Evolutionary conservation across 352 stramenopile species (phyloP).

Genomic region (Phytophthora sp.): DNA sequence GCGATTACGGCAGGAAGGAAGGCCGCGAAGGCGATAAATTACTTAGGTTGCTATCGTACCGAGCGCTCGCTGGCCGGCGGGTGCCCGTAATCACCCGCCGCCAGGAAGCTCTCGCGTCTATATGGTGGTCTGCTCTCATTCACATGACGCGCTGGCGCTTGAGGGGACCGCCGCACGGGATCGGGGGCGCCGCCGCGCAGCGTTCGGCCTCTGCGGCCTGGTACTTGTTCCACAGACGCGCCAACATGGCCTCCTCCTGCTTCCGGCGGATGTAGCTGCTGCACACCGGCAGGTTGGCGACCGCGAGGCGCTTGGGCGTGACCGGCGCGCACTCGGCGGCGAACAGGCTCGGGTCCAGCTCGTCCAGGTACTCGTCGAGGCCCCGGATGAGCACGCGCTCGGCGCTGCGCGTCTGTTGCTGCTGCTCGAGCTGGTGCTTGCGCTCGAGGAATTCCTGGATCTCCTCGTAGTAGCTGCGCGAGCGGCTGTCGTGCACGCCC

Average conservation of each 20-base stretch:
- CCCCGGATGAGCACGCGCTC: conserved; percentile 44
- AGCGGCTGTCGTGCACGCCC: conserved; percentile 57
- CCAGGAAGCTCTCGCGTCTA: neutral
- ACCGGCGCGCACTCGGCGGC: conserved; percentile 1
- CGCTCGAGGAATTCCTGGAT: conserved; percentile 63
- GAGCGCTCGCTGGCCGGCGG: neutral
- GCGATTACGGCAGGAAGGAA: conserved; percentile 25
- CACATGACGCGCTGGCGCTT: conserved; percentile 44
- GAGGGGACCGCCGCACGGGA: conserved; percentile 16
- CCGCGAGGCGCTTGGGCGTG: conserved; percentile 4
- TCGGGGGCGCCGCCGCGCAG: neutral
- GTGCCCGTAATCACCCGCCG: conserved; percentile 8
- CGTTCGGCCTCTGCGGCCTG: conserved; percentile 26
- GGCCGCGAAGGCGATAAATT: conserved; percentile 23
- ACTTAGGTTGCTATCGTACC: conserved; percentile 17
- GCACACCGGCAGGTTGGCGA: conserved; percentile 28
- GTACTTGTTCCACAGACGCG: conserved; percentile 27
- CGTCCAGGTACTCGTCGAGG: conserved; percentile 60
- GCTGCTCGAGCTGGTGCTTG: conserved; percentile 44
- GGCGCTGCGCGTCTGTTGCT: conserved; percentile 11
- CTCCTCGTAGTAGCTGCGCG: conserved; percentile 58
- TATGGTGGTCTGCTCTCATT: conserved; percentile 24
- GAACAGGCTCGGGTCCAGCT: conserved; percentile 62
- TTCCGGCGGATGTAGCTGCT: conserved; percentile 49
- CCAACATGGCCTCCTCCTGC: conserved; percentile 43